A percentile compares a stretch with the other conserved stretches of the same genome.
phyloP scores from a whole-genome alignment of 306 rosid genomes.

The Sicyos baderoa region DNA sequence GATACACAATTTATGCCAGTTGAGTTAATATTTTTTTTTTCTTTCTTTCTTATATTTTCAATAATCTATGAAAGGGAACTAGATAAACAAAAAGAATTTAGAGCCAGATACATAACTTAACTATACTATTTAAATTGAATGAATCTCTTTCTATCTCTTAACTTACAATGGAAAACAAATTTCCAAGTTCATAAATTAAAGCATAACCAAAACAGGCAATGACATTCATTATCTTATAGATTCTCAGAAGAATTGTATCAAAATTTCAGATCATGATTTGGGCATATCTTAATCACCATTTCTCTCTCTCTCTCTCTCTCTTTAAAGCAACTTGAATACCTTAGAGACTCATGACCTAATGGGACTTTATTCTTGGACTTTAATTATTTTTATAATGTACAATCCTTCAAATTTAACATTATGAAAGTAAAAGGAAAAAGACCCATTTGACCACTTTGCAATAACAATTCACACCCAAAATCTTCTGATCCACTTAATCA shows the following conservation, averaged over 20 bases:
- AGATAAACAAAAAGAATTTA: neutral
- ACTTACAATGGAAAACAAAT: neutral
- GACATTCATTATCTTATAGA: neutral
- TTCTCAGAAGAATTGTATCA: neutral
- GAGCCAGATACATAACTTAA: neutral
- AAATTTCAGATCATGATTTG: constrained; percentile 9
- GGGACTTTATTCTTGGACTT: neutral
- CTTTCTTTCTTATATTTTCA: too few relatives aligned
- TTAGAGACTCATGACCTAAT: neutral
- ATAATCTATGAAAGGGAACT: too few relatives aligned
- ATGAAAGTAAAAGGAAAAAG: neutral
- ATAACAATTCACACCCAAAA: neutral
- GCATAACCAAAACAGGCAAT: neutral
- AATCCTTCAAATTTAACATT: neutral
- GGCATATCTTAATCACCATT: neutral
- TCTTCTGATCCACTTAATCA: constrained; percentile 3
- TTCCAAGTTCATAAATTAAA: neutral
- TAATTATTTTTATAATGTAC: too few relatives aligned
- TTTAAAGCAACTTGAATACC: neutral
- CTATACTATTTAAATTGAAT: neutral
- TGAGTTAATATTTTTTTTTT: too few relatives aligned
- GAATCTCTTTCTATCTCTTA: neutral
- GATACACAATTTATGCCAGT: too few relatives aligned
- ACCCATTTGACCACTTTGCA: neutral
- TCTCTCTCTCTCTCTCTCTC: neutral